A percentile compares a stretch with the other conserved stretches of the same genome.
phyloP scores from a whole-genome alignment of 106 monocot species.

The Triglochin maritima region DNA sequence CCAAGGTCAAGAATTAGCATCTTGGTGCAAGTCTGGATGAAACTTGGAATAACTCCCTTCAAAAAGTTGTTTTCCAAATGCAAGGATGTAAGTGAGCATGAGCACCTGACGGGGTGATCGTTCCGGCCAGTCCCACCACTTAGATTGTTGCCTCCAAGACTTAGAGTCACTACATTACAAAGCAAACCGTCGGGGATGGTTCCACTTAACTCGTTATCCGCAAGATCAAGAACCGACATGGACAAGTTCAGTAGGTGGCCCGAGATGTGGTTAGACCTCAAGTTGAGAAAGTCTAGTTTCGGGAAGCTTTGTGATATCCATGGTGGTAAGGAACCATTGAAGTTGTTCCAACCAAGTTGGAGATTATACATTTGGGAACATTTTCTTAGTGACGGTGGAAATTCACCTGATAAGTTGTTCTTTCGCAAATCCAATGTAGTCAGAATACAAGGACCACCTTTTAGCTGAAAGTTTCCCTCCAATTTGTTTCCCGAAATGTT shows the following conservation, averaged over 20 bases:
- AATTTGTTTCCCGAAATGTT: constrained; percentile 1
- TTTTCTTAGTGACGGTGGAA: constrained; percentile 1
- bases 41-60: constrained; percentile 1
- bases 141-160: constrained; percentile 2
- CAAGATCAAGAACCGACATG: constrained; percentile 12
- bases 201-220: constrained; percentile 22
- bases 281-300: neutral
- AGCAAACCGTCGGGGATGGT: constrained; percentile 7
- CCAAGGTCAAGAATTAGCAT: constrained; percentile 16
- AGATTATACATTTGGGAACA: neutral
- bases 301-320: constrained; percentile 3
- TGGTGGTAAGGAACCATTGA: constrained; percentile 1
- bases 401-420: neutral
- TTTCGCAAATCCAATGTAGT: constrained; percentile 3
- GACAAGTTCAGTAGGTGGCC: neutral
- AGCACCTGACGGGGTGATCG: neutral
- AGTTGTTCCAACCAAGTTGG: constrained; percentile 4
- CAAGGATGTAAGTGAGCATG: constrained; percentile 2
- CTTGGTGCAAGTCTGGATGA: neutral
- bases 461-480: neutral
- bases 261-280: neutral
- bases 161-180: neutral
- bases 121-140: neutral
- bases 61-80: constrained; percentile 7
- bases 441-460: neutral